Evolutionary conservation across 2,329 filamentous ascomycete genomes (phyloP).

Genomic region (Aphanocladium album): DNA sequence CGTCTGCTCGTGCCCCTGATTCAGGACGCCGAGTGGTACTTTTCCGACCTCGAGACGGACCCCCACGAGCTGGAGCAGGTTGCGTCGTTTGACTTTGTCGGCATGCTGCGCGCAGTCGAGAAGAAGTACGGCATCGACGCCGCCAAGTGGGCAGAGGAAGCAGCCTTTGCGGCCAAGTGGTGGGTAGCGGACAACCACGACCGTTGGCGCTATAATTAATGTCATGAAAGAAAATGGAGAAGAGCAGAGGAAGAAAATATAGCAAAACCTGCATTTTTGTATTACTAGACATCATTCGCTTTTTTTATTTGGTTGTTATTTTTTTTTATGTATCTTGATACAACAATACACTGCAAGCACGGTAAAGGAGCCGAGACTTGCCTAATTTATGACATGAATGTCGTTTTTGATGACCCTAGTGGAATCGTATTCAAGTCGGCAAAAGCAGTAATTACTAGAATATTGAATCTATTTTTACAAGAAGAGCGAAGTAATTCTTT

Average conservation of each 20-base stretch:
- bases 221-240: neutral
- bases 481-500: too few species aligned
- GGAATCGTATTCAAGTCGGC: too few species aligned
- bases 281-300: neutral
- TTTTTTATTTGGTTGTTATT: neutral
- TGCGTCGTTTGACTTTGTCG: slow-evolving; percentile 5
- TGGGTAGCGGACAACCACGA: slow-evolving; percentile 32
- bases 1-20: slow-evolving; percentile 28
- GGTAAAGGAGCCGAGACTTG: too few species aligned
- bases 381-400: too few species aligned
- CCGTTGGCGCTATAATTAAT: slow-evolving; percentile 27
- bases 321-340: too few species aligned
- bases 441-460: too few species aligned
- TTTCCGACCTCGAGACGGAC: slow-evolving; percentile 26
- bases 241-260: neutral
- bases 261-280: neutral
- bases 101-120: slow-evolving; percentile 16
- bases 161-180: slow-evolving; percentile 29
- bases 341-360: too few species aligned
- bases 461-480: too few species aligned
- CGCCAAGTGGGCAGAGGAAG: slow-evolving; percentile 29
- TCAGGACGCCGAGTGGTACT: slow-evolving; percentile 27
- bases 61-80: slow-evolving; percentile 25
- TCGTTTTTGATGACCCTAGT: too few species aligned
- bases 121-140: slow-evolving; percentile 22